Percentiles rank a stretch among this genome's conserved stretches.
phyloP scores from a whole-genome alignment of 2,329 filamentous ascomycete genomes.

The Gremmenia infestans region DNA sequence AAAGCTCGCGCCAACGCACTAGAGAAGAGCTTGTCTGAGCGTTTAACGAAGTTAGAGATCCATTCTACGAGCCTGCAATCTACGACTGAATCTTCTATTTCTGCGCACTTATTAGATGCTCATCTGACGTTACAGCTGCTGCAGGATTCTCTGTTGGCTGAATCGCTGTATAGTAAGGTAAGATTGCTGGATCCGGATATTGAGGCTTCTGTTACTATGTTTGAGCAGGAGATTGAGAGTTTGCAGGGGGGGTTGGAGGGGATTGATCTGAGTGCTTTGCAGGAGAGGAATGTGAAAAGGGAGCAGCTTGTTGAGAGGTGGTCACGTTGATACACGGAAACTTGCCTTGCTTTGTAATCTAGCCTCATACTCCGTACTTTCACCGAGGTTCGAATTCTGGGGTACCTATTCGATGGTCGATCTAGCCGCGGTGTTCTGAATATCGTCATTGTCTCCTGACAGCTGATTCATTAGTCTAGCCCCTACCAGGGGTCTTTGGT shows the following conservation, averaged over 20 bases:
- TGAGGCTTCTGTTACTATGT: slow-evolving; percentile 41
- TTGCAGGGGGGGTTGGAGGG: slow-evolving; percentile 34
- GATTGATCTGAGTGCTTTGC: slow-evolving; percentile 33
- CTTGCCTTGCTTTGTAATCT: no score
- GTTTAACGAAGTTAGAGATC: slow-evolving; percentile 39
- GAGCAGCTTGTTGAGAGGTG: slow-evolving; percentile 46
- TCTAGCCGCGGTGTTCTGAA: no score
- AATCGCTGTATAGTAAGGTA: slow-evolving; percentile 45
- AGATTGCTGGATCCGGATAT: slow-evolving; percentile 49
- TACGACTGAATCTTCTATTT: slow-evolving; percentile 42
- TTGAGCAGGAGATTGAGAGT: slow-evolving; percentile 34
- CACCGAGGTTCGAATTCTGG: no score
- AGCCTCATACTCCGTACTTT: no score
- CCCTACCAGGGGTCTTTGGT: no score
- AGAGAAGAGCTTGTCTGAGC: slow-evolving; percentile 32
- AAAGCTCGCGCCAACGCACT: slow-evolving; percentile 23
- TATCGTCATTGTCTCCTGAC: no score
- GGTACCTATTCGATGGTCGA: no score
- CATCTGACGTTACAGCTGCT: slow-evolving; percentile 45
- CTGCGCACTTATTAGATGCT: slow-evolving; percentile 42
- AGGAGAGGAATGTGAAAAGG: slow-evolving; percentile 41
- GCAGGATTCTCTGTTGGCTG: slow-evolving; percentile 47
- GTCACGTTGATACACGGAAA: slow-evolving; percentile 32
- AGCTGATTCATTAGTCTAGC: no score
- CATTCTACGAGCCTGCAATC: slow-evolving; percentile 44